Base-by-base conservation (phyloP, 176 grass and related monocot species). In the Oryza glaberrima region DNA sequence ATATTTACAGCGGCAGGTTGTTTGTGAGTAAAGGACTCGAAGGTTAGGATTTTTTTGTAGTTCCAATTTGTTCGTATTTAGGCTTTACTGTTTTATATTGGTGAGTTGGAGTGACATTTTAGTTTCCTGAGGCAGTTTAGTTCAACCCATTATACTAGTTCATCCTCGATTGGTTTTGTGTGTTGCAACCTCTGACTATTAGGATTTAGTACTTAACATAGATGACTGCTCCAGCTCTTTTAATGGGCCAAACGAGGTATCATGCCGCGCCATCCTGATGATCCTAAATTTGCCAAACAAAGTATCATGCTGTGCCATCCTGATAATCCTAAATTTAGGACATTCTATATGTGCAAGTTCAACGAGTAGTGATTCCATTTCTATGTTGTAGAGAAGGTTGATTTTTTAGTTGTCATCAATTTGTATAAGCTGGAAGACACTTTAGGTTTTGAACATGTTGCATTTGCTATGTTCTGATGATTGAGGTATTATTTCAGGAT, bases 401-500 rank as follows among this genome's bases (percentile, higher is more conserved):
- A 0, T 41, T 8, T 41, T 41, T 83, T 83, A 65, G 20, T 73
- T 73, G 26, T 11, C 26, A 19, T 72, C 23, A 7, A 52, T 36
- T 67, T 72, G 13, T 83, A 63, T 78, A 7, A 60, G 35, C 43
- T 73, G 15, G 28, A 83, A 72, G 30, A 20, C 82, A 86, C 19
- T 19, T 70, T 86, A 38, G 11, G 8, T 66, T 86, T 75, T 34
- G 16, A 38, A n/a, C n/a, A 77, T 65, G 65, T 34, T 79, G 84
- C 43, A 64, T 23, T 83, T 48, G 56, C 52, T 80, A 14, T 11
- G 1, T 32, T 65, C 41, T 84, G 9, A 51, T 77, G 69, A 75
- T 83, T 40, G 14, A 79, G 7, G 19, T 83, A 32, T 43, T 75
- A 17, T 83, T 90, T 80, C 81, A 87, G 89, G 84, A 90, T 70